Percentiles rank a stretch among this genome's conserved stretches.
Evolutionary conservation across 2,329 filamentous ascomycete genomes (phyloP).

Genomic region (Epichloe brachyelytri): DNA sequence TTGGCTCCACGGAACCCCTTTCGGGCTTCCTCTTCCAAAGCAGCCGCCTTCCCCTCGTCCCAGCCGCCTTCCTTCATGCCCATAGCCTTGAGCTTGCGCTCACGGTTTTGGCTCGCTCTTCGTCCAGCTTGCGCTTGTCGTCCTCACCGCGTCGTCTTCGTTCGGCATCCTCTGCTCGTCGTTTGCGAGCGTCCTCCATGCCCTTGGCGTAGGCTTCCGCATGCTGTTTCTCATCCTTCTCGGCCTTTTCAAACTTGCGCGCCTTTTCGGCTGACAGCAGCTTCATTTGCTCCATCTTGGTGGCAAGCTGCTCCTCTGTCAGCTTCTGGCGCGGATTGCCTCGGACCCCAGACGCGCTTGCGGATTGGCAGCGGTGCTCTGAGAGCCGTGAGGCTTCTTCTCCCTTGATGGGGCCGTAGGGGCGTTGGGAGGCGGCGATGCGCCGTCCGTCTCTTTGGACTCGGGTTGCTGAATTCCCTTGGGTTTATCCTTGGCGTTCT

Average conservation of each 20-base stretch:
- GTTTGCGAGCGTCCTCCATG: conserved; percentile 40
- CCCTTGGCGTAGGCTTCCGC: conserved; percentile 40
- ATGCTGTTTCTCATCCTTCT: conserved; percentile 43
- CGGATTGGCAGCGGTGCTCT: conserved; percentile 22
- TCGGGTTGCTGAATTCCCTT: neutral
- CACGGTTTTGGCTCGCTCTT: conserved; percentile 48
- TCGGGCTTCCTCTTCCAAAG: conserved; percentile 27
- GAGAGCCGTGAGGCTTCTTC: conserved; percentile 8
- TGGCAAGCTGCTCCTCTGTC: conserved; percentile 43
- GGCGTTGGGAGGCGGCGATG: conserved; percentile 18
- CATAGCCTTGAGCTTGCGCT: conserved; percentile 48
- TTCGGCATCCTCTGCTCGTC: conserved; percentile 39
- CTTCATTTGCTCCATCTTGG: conserved; percentile 49
- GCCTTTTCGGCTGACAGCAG: conserved; percentile 44
- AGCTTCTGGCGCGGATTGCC: conserved; percentile 48
- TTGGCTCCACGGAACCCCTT: conserved; percentile 30
- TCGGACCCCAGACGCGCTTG: conserved; percentile 35
- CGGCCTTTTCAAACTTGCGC: conserved; percentile 44
- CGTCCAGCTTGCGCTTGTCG: conserved; percentile 38
- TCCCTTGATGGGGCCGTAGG: conserved; percentile 15
- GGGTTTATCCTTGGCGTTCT: neutral
- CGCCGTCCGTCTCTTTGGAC: neutral
- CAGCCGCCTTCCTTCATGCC: conserved; percentile 39
- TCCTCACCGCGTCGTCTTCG: conserved; percentile 38
- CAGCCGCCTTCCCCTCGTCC: conserved; percentile 44